Conservation (phyloP, 306 rosid genomes). For the Fagus sylvatica region DNA sequence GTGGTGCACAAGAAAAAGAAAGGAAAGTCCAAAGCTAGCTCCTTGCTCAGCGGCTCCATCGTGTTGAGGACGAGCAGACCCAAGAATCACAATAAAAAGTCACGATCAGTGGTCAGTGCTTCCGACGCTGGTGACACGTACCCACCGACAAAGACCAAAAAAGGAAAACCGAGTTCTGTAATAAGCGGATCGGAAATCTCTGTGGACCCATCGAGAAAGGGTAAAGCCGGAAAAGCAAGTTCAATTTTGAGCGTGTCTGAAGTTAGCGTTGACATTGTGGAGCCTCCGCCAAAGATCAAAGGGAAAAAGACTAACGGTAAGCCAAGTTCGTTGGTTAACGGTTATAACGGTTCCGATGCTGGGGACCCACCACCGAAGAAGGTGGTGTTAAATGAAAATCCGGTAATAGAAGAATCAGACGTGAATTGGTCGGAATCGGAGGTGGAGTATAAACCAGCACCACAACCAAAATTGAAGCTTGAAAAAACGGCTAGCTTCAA, state of each 20-base stretch:
- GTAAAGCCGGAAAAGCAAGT: slow-evolving; percentile 13
- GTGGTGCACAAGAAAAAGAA: slow-evolving; percentile 22
- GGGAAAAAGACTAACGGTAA: neutral
- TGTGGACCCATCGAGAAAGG: slow-evolving; percentile 11
- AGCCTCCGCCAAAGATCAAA: slow-evolving; percentile 2
- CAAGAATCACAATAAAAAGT: neutral
- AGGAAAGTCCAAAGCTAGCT: slow-evolving; percentile 34
- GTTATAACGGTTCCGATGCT: slow-evolving; percentile 12
- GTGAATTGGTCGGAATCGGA: neutral
- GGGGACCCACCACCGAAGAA: slow-evolving; percentile 7
- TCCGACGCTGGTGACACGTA: slow-evolving; percentile 23
- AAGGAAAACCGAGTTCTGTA: slow-evolving; percentile 18
- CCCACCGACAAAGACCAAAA: neutral
- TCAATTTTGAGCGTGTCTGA: slow-evolving; percentile 11
- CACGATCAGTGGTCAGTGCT: slow-evolving; percentile 29
- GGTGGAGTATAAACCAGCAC: neutral
- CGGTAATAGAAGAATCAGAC: neutral
- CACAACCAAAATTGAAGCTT: neutral
- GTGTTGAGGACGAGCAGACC: slow-evolving; percentile 1
- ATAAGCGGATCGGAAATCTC: slow-evolving; percentile 27
- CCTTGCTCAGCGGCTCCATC: slow-evolving; percentile 37
- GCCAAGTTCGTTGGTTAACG: slow-evolving; percentile 9
- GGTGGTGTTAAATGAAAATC: slow-evolving; percentile 10
- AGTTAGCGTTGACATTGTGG: neutral
- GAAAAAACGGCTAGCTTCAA: neutral